Conservation (phyloP, 257 asterid species). For the Nicotiana tabacum region DNA sequence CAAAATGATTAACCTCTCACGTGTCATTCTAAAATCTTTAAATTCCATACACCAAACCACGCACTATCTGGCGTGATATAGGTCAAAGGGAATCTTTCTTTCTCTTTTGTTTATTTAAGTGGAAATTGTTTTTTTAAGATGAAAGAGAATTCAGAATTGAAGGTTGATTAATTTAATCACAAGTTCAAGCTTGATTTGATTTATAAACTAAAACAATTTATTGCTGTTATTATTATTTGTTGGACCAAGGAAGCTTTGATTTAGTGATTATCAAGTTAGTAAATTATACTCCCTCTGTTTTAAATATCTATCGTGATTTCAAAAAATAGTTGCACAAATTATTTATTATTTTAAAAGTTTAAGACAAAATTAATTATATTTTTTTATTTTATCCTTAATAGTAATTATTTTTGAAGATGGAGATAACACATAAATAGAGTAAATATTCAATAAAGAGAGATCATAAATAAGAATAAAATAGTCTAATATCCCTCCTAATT, state of each 20-base stretch:
- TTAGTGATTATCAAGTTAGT: background rate
- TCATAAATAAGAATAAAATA: too few relatives aligned
- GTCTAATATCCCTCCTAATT: too few relatives aligned
- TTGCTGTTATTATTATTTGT: background rate
- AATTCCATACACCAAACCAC: background rate
- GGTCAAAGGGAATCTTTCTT: background rate
- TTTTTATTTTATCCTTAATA: too few relatives aligned
- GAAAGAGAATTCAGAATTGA: background rate
- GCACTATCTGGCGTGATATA: constrained; percentile 1
- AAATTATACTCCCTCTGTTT: too few relatives aligned
- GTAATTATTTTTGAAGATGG: too few relatives aligned
- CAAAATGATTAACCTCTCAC: background rate
- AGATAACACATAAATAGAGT: too few relatives aligned
- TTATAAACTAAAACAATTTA: background rate
- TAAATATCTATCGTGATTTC: too few relatives aligned
- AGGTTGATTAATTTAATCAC: background rate
- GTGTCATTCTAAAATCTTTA: constrained; percentile 6
- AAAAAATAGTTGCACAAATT: too few relatives aligned
- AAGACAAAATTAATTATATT: too few relatives aligned
- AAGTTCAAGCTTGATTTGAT: background rate
- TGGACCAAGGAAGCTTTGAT: background rate
- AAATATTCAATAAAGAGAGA: too few relatives aligned
- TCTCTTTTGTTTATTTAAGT: background rate
- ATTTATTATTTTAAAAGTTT: too few relatives aligned
- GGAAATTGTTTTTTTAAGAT: background rate